Evolutionary conservation across 2,329 filamentous ascomycete genomes (phyloP).

Genomic region (Cladobotryum protrusum): DNA sequence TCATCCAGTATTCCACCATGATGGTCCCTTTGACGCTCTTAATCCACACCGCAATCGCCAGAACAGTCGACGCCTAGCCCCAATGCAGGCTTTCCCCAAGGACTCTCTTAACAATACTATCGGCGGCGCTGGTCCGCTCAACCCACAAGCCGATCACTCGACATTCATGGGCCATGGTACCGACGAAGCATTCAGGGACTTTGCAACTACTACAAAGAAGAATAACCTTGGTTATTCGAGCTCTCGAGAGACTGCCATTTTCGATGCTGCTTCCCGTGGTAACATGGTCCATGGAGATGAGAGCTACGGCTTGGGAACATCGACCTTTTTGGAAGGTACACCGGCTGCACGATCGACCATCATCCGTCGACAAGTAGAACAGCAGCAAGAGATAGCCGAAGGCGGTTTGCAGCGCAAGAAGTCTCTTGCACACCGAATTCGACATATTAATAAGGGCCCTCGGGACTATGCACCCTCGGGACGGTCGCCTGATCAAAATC

Average conservation of each 20-base stretch:
- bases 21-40: slow-evolving; percentile 93
- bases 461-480: slow-evolving; percentile 51
- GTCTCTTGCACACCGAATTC: slow-evolving; percentile 86
- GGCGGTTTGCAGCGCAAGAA: slow-evolving; percentile 79
- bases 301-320: slow-evolving; percentile 79
- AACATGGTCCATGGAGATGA: slow-evolving; percentile 79
- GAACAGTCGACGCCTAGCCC: slow-evolving; percentile 68
- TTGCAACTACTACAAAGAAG: slow-evolving; percentile 40
- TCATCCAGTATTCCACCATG: slow-evolving; percentile 81
- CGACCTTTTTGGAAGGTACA: slow-evolving; percentile 90
- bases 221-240: slow-evolving; percentile 17
- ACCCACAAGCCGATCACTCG: slow-evolving; percentile 73
- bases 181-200: slow-evolving; percentile 85
- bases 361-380: slow-evolving; percentile 64
- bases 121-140: slow-evolving; percentile 79
- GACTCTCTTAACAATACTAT: slow-evolving; percentile 89
- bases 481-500: slow-evolving; percentile 31
- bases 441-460: slow-evolving; percentile 70
- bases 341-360: slow-evolving; percentile 79
- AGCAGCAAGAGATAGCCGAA: slow-evolving; percentile 51
- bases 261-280: slow-evolving; percentile 62
- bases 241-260: slow-evolving; percentile 43
- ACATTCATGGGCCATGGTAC: slow-evolving; percentile 76
- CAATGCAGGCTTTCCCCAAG: slow-evolving; percentile 94
- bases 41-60: slow-evolving; percentile 90